These are phyloP conservation scores for Allomyces macrogynus DNA, from an alignment of 192 early-diverging fungal genomes.

Conservation along the genomic window DNA sequence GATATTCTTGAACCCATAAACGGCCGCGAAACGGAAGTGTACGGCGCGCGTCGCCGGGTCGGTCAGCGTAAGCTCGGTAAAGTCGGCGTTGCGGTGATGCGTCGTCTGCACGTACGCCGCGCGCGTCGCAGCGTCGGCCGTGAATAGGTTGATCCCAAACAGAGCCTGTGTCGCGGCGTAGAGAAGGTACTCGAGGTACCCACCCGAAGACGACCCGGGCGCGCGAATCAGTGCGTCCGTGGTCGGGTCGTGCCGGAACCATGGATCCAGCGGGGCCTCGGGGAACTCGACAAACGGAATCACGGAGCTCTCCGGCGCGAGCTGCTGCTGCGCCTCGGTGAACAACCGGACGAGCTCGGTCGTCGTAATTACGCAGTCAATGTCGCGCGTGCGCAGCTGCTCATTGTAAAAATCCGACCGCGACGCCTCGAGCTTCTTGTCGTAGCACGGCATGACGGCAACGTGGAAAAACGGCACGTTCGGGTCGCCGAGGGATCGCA, in stretches of 20 bases:
- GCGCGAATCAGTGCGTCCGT: conserved; percentile 25
- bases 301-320: background rate
- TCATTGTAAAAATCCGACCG: conserved; percentile 76
- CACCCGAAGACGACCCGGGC: conserved; percentile 72
- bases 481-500: conserved; percentile 13
- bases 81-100: conserved; percentile 65
- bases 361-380: conserved; percentile 90
- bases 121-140: conserved; percentile 25
- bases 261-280: background rate
- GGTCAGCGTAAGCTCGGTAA: conserved; percentile 41
- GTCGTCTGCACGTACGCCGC: conserved; percentile 35
- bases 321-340: conserved; percentile 8
- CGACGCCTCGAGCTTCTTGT: conserved; percentile 96
- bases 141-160: conserved; percentile 43
- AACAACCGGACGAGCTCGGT: conserved; percentile 82
- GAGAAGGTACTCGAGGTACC: conserved; percentile 74
- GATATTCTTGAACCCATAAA: conserved; percentile 92
- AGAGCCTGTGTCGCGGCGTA: conserved; percentile 56
- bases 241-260: conserved; percentile 1
- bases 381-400: conserved; percentile 63
- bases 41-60: conserved; percentile 24
- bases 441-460: conserved; percentile 92
- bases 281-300: background rate
- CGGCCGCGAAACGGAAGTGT: conserved; percentile 56
- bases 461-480: conserved; percentile 66